Evolutionary conservation across 108 stramenopile genomes (phyloP), one percentile per base, ranked within the genome.

Genomic region (Asterionellopsis glacialis): DNA sequence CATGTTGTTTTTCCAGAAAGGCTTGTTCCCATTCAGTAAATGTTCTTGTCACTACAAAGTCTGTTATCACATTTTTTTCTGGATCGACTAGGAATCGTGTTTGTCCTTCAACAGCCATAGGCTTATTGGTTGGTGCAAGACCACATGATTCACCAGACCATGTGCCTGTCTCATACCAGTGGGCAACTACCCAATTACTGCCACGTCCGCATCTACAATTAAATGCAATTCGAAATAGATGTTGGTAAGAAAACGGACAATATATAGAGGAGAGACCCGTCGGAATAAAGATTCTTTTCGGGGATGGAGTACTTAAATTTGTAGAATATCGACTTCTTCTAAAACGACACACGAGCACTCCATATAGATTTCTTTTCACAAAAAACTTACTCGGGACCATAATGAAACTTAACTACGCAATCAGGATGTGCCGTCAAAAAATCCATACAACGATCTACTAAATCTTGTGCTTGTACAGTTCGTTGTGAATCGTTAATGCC

Each of bases 121-220:
- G 77, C 13, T 61, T 43, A 24, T 56, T 39, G 45, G 61, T 49
- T 3, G 81, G 78, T 16, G 41, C 50, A 48, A 85, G 65, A 10
- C 76, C 81, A 21, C 64, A 56, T 9, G 75, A 77, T 2, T 56
- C 63, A 9, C 79, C 85, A 26, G 55, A 58, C 76, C 76, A 86
- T 9, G 67, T 68, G 14, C 85, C 84, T 4, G 52, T 57, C 60
- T 83, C 85, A 61, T 86, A 86, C 85, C 81, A 85, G 55, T 86
- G 81, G 15, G 79, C 81, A 13, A 74, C 49, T 3, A 86, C 81
- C 85, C 85, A 86, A 41, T 59, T 43, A 11, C 56, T 62, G 12
- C 55, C 63, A 7, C 60, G 40, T 39, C 74, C 74, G 44, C 7
- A 75, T 57, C 73, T 73, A 65, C n/a, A n/a, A n/a, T n/a, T n/a